Conservation (phyloP, 306 rosid genomes). For the Lathyrus sativus region DNA sequence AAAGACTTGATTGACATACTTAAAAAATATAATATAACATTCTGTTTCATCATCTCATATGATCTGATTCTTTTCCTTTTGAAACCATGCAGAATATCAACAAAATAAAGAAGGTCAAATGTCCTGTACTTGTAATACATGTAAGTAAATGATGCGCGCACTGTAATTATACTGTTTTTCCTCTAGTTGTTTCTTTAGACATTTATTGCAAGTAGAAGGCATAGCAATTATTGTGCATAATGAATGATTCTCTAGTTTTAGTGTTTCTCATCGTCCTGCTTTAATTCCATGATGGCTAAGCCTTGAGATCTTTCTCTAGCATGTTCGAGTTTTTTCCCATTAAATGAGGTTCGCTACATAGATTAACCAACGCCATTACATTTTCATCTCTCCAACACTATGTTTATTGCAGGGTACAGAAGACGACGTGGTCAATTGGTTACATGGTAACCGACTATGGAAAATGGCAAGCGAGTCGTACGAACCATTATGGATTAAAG, state of each 20-base stretch:
- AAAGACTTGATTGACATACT: not conserved
- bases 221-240: not conserved
- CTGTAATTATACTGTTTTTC: constrained; percentile 2
- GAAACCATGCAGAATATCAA: constrained; percentile 74
- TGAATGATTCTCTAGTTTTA: constrained; percentile 11
- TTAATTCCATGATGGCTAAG: not conserved
- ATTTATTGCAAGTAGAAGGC: constrained; percentile 18
- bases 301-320: not conserved
- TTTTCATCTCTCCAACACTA: not conserved
- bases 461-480: constrained; percentile 87
- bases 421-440: constrained; percentile 90
- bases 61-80: constrained; percentile 9
- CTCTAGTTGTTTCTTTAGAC: constrained; percentile 15
- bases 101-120: constrained; percentile 93
- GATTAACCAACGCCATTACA: not conserved
- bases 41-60: constrained; percentile 28
- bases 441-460: constrained; percentile 89
- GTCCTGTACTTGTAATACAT: constrained; percentile 96
- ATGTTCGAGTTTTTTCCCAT: not conserved
- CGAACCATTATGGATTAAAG: constrained; percentile 95
- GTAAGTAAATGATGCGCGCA: constrained; percentile 57
- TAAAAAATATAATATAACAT: constrained; percentile 1
- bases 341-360: not conserved
- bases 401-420: constrained; percentile 82
- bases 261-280: constrained; percentile 10